These are phyloP conservation scores for Syncephalastrum monosporum DNA, from an alignment of 371 early-diverging fungal species.

Conservation along the genomic window DNA sequence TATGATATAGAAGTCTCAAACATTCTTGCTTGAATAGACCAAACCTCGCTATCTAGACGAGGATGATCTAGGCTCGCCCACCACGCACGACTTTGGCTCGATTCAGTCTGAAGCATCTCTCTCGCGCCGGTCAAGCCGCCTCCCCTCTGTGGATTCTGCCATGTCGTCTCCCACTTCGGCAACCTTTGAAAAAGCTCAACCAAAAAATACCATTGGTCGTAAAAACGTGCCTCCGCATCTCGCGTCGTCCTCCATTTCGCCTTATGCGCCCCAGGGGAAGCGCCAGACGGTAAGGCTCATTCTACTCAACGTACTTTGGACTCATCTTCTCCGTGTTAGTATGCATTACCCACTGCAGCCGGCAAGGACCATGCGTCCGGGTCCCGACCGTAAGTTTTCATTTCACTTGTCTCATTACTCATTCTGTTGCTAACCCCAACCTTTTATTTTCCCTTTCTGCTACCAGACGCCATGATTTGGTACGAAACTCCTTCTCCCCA, in stretches of 20 bases:
- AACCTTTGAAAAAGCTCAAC: too few species aligned
- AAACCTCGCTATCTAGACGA: too few species aligned
- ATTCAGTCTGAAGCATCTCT: too few species aligned
- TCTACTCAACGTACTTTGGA: neutral
- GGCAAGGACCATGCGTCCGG: too few species aligned
- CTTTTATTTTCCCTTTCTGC: neutral
- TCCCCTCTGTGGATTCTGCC: too few species aligned
- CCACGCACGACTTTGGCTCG: too few species aligned
- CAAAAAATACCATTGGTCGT: constrained; percentile 8
- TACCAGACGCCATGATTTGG: constrained; percentile 6
- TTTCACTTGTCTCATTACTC: neutral
- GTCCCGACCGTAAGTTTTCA: constrained; percentile 4
- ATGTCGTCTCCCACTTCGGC: too few species aligned
- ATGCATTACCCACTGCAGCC: too few species aligned
- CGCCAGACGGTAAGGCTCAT: constrained; percentile 11
- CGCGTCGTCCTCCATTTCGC: constrained; percentile 10
- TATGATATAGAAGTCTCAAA: neutral
- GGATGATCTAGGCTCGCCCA: too few species aligned
- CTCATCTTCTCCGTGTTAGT: neutral
- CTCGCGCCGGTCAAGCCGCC: too few species aligned
- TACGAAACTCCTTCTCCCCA: constrained; percentile 17
- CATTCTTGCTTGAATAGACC: neutral
- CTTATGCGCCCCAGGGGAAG: constrained; percentile 6
- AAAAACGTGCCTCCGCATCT: constrained; percentile 13
- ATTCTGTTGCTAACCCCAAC: neutral